Base-by-base conservation (phyloP, 2,329 filamentous ascomycete genomes). In the Cyclaneusma minus region DNA sequence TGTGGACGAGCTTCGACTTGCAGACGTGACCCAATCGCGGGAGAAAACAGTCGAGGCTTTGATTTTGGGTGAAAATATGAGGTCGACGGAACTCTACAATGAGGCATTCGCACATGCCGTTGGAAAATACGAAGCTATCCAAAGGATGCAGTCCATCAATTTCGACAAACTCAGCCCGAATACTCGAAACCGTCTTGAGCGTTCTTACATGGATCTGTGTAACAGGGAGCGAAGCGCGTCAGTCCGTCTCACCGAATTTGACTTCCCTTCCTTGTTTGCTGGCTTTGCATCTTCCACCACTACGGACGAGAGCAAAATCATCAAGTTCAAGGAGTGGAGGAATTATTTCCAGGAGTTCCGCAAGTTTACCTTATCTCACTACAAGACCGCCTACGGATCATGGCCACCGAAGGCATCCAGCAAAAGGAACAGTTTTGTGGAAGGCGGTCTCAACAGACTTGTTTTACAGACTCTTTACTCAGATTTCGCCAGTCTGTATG, bases 71-170 rank as follows among this genome's bases (percentile, higher is more conserved):
- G 87, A 98, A 53, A 68, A 69, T 19, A 80, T 95, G 72, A 74
- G 75, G 31, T 92, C 69, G 24, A 68, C 76, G 41, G 64, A 74
- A 6, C 63, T 98, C 3, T 95, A 92, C 52, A 82, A 81, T 31
- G 84, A 94, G 50, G 83, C 82, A 0, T 95, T 94, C 43, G 73
- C 84, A 4, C 89, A 95, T 49, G 83, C 76, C 1, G 83, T 81
- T 7, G 89, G 87, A 25, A 91, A 89, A 50, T 82, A 87, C 32
- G 67, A 80, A 12, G 63, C 83, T 16, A 69, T 84, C 32, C 63
- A 72, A 29, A 58, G 64, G 3, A 53, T 84, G 24, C 66, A 71
- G 22, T 73, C 70, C 25, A 68, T 72, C 0, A 68, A 89, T 24
- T 85, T 72, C 48, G 57, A 63, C 14, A 59, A 78, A 41, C 67